Conservation (phyloP, 441 rosid genomes). For the Rhodomyrtus psidioides region DNA sequence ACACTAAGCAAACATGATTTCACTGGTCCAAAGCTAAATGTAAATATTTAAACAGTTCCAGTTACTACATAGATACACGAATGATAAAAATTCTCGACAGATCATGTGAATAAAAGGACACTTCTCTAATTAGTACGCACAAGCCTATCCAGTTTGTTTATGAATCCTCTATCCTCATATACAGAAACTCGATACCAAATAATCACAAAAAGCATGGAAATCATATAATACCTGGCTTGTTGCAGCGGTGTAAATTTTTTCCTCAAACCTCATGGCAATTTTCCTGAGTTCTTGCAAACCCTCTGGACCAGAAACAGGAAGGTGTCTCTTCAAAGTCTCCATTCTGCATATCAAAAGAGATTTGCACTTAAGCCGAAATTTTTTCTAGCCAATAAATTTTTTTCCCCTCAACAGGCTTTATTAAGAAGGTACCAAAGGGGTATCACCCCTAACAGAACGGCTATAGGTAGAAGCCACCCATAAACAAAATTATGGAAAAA, state of each 20-base stretch:
- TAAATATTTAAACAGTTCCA: not conserved
- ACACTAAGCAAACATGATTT: not conserved
- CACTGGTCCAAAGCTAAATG: not conserved
- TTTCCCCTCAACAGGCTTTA: not conserved
- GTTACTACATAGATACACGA: not conserved
- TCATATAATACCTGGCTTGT: conserved; percentile 1
- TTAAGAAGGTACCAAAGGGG: not conserved
- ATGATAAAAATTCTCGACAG: not conserved
- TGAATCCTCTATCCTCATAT: not conserved
- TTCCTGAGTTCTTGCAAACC: conserved; percentile 12
- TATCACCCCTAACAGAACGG: not conserved
- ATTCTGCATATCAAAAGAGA: conserved; percentile 4
- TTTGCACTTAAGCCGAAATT: not conserved
- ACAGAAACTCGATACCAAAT: not conserved
- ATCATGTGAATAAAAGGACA: not conserved
- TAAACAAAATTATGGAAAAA: not conserved
- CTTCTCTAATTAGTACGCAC: not conserved
- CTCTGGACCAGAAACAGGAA: conserved; percentile 8
- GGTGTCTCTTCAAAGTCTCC: conserved; percentile 13
- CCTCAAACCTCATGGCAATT: conserved; percentile 15
- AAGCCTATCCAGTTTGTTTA: not conserved
- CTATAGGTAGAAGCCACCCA: not conserved
- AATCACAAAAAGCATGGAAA: not conserved
- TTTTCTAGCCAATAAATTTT: not conserved
- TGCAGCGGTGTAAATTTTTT: conserved; percentile 6